Evolutionary conservation across 345 rosid species (phyloP).

Genomic region (Iberis pinnata): DNA sequence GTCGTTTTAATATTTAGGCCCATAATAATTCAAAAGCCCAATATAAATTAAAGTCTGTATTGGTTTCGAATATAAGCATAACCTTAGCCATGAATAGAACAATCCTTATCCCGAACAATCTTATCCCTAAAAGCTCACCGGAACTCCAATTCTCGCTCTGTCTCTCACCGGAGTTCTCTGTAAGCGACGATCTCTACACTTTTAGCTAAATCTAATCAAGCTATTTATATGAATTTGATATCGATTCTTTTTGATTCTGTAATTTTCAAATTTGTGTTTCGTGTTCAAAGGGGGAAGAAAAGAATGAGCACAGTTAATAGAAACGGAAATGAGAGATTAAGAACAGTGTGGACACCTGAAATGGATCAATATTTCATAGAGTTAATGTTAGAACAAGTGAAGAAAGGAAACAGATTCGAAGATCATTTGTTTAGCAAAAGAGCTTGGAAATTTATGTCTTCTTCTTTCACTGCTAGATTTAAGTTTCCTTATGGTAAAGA

Average conservation of each 20-base stretch:
- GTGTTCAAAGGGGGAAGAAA: background rate
- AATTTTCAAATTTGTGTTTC: background rate
- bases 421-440: slow-evolving; percentile 69
- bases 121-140: slow-evolving; percentile 38
- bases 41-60: background rate
- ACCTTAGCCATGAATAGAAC: slow-evolving; percentile 15
- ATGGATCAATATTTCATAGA: slow-evolving; percentile 79
- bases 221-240: no score
- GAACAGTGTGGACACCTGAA: slow-evolving; percentile 86
- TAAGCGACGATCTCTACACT: slow-evolving; percentile 11
- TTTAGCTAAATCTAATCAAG: background rate
- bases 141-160: slow-evolving; percentile 6
- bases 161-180: slow-evolving; percentile 12
- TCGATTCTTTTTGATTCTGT: background rate
- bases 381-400: slow-evolving; percentile 62
- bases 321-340: slow-evolving; percentile 37
- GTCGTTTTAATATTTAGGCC: background rate
- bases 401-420: slow-evolving; percentile 60
- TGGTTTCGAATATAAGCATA: slow-evolving; percentile 12
- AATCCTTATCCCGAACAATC: slow-evolving; percentile 33
- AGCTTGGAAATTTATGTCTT: slow-evolving; percentile 81
- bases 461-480: slow-evolving; percentile 55
- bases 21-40: background rate
- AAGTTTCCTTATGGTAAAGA: slow-evolving; percentile 57
- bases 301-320: slow-evolving; percentile 7